Percentiles rank a stretch among this genome's conserved stretches.
These are phyloP conservation scores for Penicillium maclennaniae DNA, from an alignment of 495 filamentous ascomycete genomes.

Conservation along the genomic window DNA sequence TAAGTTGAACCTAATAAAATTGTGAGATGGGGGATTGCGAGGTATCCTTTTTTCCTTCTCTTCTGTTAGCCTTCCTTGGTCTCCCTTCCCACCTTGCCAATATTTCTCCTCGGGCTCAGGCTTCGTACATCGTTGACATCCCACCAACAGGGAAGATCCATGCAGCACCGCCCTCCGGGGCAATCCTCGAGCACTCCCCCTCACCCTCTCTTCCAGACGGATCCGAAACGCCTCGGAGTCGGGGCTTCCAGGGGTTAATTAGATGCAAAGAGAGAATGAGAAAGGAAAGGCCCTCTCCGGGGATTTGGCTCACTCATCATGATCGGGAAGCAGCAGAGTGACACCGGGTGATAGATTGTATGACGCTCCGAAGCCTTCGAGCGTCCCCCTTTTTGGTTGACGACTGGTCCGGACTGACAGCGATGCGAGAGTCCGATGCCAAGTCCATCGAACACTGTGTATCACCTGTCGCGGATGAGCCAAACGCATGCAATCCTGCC, in stretches of 20 bases:
- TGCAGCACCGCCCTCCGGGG: slow-evolving; percentile 6
- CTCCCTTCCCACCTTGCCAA: not conserved
- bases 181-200: not conserved
- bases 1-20: slow-evolving; percentile 1
- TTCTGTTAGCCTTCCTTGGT: not conserved
- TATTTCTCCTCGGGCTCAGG: slow-evolving; percentile 5
- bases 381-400: slow-evolving; percentile 17
- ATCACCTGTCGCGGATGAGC: slow-evolving; percentile 24
- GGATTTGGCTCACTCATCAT: slow-evolving; percentile 6
- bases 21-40: not conserved
- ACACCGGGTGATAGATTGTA: slow-evolving; percentile 28
- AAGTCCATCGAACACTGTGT: slow-evolving; percentile 23
- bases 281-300: slow-evolving; percentile 1
- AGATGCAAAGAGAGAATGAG: not conserved
- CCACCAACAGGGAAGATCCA: slow-evolving; percentile 19
- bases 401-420: slow-evolving; percentile 19
- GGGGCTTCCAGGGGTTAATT: slow-evolving; percentile 4
- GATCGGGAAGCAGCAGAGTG: slow-evolving; percentile 27
- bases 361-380: slow-evolving; percentile 15
- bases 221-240: slow-evolving; percentile 24
- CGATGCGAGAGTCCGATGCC: slow-evolving; percentile 27
- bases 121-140: slow-evolving; percentile 3
- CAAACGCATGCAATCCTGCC: slow-evolving; percentile 34
- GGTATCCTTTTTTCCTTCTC: not conserved
- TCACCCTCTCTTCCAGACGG: slow-evolving; percentile 5